Evolutionary conservation across 139 green algal species (phyloP), one percentile per base, ranked within the genome.

Genomic region (Chlorella sp.): DNA sequence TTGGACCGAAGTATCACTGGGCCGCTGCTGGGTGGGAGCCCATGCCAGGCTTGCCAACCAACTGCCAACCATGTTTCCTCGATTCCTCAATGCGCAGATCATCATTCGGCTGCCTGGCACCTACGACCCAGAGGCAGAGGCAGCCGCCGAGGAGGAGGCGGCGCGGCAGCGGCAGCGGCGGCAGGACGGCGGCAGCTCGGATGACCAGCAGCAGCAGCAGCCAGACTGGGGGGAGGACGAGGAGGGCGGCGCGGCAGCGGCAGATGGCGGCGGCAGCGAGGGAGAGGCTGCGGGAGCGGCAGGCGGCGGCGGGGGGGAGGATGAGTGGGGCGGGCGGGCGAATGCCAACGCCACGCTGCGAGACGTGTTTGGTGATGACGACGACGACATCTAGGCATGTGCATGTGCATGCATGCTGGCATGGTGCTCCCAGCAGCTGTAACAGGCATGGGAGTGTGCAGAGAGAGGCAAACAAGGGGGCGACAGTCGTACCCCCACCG

Each of bases 351-450:
- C 41, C 12, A n/a, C 64, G 17, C 41, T 84, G 62, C 26, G 63
- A 44, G 78, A 84, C 38, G 78, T 65, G 63, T 84, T 84, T 64
- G 78, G 78, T 0, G 63, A 75, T 23, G 78, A 84, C 20, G 78
- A 84, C 20, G 78, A 84, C n/a, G 78, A 84, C 63, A 30, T 75
- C 15, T 84, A 73, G 63, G 18, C 17, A 17, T 30, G n/a, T n/a
- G n/a, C n/a, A n/a, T 41, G 21, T 47, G 9, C 28, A 41, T 20
- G 44, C 11, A 11, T 11, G 44, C 44, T 17, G 7, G 44, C 44
- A 17, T 7, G 7, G 44, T 11, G 44, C 11, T 55, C 7, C 7
- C 44, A 11, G 44, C 11, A 17, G 7, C 44, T 7, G 44, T 55
- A 11, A 17, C 7, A 55, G 11, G 44, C 44, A 55, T 55, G 44